Conservation (phyloP, 139 green algal genomes). For the Tetradesmus obliquus region DNA sequence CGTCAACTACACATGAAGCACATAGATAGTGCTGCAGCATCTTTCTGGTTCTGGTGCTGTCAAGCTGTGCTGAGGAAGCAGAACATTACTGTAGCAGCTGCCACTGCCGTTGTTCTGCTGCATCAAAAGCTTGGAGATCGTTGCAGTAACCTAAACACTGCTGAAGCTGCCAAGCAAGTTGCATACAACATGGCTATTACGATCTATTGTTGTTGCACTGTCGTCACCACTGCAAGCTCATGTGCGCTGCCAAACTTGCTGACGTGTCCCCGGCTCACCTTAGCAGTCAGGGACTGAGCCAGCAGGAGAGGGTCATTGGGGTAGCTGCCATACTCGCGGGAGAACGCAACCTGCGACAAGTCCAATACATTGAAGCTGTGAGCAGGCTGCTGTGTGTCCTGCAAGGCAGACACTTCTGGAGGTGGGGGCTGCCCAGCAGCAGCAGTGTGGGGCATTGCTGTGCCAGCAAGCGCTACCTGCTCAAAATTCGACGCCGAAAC, state of each 20-base stretch:
- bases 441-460: not conserved
- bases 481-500: not conserved
- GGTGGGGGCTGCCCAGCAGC: too few relatives aligned
- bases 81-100: too few relatives aligned
- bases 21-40: not conserved
- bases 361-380: too few relatives aligned
- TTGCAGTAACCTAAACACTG: too few relatives aligned
- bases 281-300: constrained; percentile 18
- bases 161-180: not conserved
- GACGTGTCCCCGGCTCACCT: not conserved
- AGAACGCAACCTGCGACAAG: not conserved
- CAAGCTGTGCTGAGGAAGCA: not conserved
- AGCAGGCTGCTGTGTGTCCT: not conserved
- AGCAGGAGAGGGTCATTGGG: not conserved
- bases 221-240: too few relatives aligned
- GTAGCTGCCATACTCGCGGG: not conserved
- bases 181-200: not conserved
- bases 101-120: not conserved
- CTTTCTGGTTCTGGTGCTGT: not conserved
- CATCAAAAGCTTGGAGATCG: not conserved
- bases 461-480: not conserved
- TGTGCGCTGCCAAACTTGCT: not conserved
- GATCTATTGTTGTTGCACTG: too few relatives aligned
- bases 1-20: too few relatives aligned
- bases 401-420: too few relatives aligned